A percentile compares a stretch with the other conserved stretches of the same genome.
phyloP scores from a whole-genome alignment of 225 moss, liverwort and hornwort species.

The Physcomitrellopsis africana region DNA sequence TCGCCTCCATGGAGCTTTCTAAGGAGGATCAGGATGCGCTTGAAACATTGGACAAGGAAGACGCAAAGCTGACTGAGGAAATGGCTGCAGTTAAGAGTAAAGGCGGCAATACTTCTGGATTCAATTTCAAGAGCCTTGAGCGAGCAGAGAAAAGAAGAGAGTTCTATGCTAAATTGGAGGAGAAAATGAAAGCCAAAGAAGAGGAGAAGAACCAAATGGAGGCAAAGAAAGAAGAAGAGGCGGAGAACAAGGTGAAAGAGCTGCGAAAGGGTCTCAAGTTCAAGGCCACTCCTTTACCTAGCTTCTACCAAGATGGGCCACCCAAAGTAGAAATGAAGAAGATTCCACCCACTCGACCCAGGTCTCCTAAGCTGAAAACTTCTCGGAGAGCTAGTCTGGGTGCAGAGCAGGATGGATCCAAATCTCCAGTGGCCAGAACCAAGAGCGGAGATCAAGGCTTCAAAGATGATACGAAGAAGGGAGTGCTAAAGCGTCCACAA shows the following conservation, averaged over 20 bases:
- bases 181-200: conserved; percentile 57
- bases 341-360: conserved; percentile 46
- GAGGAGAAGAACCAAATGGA: conserved; percentile 58
- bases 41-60: conserved; percentile 48
- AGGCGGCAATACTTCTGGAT: conserved; percentile 66
- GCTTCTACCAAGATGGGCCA: conserved; percentile 56
- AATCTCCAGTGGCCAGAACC: conserved; percentile 46
- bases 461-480: conserved; percentile 68
- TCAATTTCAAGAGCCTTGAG: conserved; percentile 59
- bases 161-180: conserved; percentile 56
- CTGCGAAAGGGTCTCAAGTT: conserved; percentile 56
- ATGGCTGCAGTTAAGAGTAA: conserved; percentile 76
- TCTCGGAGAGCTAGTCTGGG: conserved; percentile 52
- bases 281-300: conserved; percentile 58
- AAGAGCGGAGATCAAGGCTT: conserved; percentile 52
- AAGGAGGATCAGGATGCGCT: conserved; percentile 64
- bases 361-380: conserved; percentile 55
- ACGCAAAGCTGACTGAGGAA: conserved; percentile 55
- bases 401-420: conserved; percentile 58
- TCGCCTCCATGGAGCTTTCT: conserved; percentile 37
- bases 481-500: conserved; percentile 48
- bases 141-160: conserved; percentile 61
- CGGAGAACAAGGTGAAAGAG: conserved; percentile 60
- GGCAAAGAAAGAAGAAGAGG: conserved; percentile 52
- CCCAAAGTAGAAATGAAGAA: conserved; percentile 64